Evolutionary conservation across 139 green algal species (phyloP).

Genomic region (Picochlorum sp.): DNA sequence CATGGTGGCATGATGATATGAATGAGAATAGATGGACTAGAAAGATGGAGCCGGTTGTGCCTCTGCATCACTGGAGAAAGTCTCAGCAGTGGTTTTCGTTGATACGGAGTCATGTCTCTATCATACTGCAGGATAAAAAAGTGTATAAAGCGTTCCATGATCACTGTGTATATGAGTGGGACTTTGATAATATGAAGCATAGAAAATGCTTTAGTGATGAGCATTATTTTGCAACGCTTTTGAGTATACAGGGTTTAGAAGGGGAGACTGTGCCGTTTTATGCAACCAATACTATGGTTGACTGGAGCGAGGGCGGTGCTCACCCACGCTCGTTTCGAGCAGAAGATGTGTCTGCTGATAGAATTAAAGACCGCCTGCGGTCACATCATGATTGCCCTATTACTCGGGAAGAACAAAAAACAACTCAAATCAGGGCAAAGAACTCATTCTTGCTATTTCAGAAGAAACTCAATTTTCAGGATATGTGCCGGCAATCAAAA

Average conservation of each 20-base stretch:
- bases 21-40: slow-evolving; percentile 14
- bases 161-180: slow-evolving; percentile 18
- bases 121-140: slow-evolving; percentile 22
- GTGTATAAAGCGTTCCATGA: slow-evolving; percentile 28
- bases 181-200: slow-evolving; percentile 6
- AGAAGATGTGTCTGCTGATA: not conserved
- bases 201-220: slow-evolving; percentile 27
- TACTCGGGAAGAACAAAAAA: not conserved
- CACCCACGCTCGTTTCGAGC: not conserved
- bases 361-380: not conserved
- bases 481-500: not conserved
- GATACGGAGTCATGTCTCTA: slow-evolving; percentile 11
- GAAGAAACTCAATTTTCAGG: not conserved
- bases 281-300: not conserved
- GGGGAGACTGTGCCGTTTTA: slow-evolving; percentile 1
- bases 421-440: not conserved
- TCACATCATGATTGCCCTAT: slow-evolving; percentile 1
- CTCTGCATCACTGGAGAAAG: slow-evolving; percentile 20
- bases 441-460: not conserved
- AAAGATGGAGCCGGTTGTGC: not conserved
- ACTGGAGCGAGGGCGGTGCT: not conserved
- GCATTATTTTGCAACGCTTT: slow-evolving; percentile 29
- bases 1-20: slow-evolving; percentile 1
- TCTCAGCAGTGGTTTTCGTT: slow-evolving; percentile 25
- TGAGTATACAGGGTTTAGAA: slow-evolving; percentile 9